Percentiles rank a stretch among this genome's conserved stretches.
Conservation (phyloP, 2,329 filamentous ascomycete species). For the Pseudogymnoascus sp. region DNA sequence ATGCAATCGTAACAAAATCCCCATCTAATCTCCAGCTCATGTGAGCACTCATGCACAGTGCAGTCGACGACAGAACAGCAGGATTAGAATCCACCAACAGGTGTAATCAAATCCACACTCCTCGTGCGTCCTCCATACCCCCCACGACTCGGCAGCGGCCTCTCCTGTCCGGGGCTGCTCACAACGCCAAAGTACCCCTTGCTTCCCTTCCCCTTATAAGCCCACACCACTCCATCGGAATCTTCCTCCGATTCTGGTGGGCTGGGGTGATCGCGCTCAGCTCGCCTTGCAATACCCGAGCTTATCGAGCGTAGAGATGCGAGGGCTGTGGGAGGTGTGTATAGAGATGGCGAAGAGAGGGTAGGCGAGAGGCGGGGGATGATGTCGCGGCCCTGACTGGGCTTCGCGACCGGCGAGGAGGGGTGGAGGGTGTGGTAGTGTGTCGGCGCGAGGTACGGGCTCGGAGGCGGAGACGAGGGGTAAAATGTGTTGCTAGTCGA, state of each 20-base stretch:
- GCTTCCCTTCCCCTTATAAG: background rate
- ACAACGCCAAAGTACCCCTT: background rate
- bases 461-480: background rate
- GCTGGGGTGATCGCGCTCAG: background rate
- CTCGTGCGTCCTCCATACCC: background rate
- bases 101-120: background rate
- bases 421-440: background rate
- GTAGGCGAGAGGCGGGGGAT: background rate
- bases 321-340: background rate
- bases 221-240: background rate
- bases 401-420: background rate
- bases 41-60: too few species aligned
- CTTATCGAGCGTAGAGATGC: background rate
- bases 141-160: background rate
- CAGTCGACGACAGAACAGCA: too few species aligned
- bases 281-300: background rate
- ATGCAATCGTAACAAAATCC: too few species aligned
- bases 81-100: background rate
- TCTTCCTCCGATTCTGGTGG: background rate
- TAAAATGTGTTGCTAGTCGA: background rate
- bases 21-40: too few species aligned
- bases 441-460: background rate
- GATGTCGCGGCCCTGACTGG: background rate
- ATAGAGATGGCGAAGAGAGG: background rate
- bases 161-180: background rate